phyloP scores from a whole-genome alignment of 192 early-diverging fungal species.

The Podila verticillata region DNA sequence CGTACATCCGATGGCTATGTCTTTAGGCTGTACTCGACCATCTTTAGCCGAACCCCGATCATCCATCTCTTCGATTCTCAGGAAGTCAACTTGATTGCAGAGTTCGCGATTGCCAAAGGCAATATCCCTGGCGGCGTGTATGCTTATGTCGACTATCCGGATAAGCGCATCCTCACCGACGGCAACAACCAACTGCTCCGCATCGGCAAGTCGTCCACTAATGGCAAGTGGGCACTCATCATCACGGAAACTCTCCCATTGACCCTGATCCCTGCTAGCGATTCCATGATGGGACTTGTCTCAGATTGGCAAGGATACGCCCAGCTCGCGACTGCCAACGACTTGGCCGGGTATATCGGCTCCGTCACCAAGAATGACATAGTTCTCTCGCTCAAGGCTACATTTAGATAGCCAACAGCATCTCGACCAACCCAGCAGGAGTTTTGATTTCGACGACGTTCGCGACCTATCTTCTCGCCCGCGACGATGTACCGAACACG shows the following conservation, averaged over 20 bases:
- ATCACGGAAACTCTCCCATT: slow-evolving; percentile 19
- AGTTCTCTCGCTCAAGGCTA: slow-evolving; percentile 12
- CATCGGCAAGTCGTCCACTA: slow-evolving; percentile 22
- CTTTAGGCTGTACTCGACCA: slow-evolving; percentile 26
- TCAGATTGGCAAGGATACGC: slow-evolving; percentile 35
- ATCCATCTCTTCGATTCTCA: slow-evolving; percentile 32
- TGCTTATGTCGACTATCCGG: slow-evolving; percentile 24
- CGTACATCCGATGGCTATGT: slow-evolving; percentile 22
- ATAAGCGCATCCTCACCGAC: slow-evolving; percentile 17
- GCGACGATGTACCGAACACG: slow-evolving; percentile 11
- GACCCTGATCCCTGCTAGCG: slow-evolving; percentile 17
- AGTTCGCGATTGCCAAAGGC: slow-evolving; percentile 22
- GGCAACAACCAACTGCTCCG: slow-evolving; percentile 28
- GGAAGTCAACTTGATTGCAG: slow-evolving; percentile 23
- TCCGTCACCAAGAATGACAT: slow-evolving; percentile 16
- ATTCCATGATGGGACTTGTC: slow-evolving; percentile 27
- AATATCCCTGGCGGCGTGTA: slow-evolving; percentile 28
- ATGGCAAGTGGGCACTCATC: slow-evolving; percentile 15
- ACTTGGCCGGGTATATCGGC: slow-evolving; percentile 19
- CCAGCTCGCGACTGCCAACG: slow-evolving; percentile 25
- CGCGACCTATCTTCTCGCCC: slow-evolving; percentile 23
- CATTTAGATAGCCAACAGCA: slow-evolving; percentile 19
- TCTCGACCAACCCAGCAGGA: slow-evolving; percentile 31
- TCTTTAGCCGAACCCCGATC: slow-evolving; percentile 14
- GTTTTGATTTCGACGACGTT: slow-evolving; percentile 20